These are phyloP conservation scores for Leptosphaerulina australis DNA, from an alignment of 2,329 filamentous ascomycete genomes.

Conservation along the genomic window DNA sequence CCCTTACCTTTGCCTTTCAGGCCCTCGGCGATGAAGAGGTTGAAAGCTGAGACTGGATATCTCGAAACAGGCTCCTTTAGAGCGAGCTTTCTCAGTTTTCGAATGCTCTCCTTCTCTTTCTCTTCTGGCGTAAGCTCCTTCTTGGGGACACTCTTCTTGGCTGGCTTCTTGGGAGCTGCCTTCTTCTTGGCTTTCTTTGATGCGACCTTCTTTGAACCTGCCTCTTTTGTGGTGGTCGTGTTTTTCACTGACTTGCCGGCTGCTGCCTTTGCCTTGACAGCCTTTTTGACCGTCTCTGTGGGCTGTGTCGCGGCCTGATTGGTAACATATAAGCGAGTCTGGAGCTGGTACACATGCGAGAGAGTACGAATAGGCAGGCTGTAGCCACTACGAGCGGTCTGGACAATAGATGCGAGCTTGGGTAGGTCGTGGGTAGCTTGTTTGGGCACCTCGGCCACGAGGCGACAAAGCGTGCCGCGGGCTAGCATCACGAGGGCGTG, in stretches of 20 bases:
- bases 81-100: constrained; percentile 47
- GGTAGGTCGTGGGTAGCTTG: constrained; percentile 45
- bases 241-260: constrained; percentile 28
- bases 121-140: constrained; percentile 38
- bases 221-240: constrained; percentile 26
- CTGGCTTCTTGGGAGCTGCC: constrained; percentile 37
- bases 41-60: constrained; percentile 23
- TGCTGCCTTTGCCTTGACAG: constrained; percentile 33
- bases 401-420: constrained; percentile 41
- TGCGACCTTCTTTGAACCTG: constrained; percentile 32
- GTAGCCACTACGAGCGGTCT: constrained; percentile 20
- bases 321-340: constrained; percentile 44
- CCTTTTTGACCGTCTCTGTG: constrained; percentile 37
- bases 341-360: constrained; percentile 7
- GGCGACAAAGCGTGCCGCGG: constrained; percentile 44
- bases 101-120: constrained; percentile 37
- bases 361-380: constrained; percentile 15
- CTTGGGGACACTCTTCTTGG: constrained; percentile 33
- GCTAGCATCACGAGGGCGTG: constrained; percentile 41
- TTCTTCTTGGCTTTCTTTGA: constrained; percentile 34
- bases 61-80: constrained; percentile 41
- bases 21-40: constrained; percentile 36
- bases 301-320: constrained; percentile 37
- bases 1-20: constrained; percentile 1
- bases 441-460: constrained; percentile 44